These are phyloP conservation scores for Tardiomyces digboiensis DNA, from an alignment of 1,139 yeast species.

Conservation along the genomic window DNA sequence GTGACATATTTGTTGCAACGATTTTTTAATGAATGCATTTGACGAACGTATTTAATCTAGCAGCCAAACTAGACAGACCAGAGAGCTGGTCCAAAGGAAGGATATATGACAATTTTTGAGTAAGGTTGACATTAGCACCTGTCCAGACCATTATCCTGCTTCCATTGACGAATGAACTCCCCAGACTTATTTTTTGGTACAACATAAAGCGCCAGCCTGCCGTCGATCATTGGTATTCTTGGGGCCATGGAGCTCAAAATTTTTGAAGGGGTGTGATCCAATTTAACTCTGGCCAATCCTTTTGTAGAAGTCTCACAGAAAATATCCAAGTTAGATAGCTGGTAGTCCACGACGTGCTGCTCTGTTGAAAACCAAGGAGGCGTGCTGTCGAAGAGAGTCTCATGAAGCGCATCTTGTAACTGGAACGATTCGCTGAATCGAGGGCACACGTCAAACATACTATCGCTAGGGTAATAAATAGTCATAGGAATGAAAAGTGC, in stretches of 20 bases:
- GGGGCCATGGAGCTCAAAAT: constrained; percentile 57
- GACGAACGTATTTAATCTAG: too few relatives aligned
- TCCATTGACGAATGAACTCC: constrained; percentile 63
- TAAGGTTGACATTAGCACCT: too few relatives aligned
- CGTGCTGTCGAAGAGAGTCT: constrained; percentile 42
- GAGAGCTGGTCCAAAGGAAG: too few relatives aligned
- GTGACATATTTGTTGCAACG: background rate
- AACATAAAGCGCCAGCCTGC: constrained; percentile 60
- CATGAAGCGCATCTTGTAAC: constrained; percentile 57
- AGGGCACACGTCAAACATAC: background rate
- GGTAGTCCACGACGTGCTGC: constrained; percentile 50
- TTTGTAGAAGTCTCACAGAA: constrained; percentile 79
- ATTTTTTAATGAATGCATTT: too few relatives aligned
- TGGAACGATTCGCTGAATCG: constrained; percentile 79
- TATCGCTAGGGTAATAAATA: constrained; percentile 54
- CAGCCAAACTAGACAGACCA: too few relatives aligned
- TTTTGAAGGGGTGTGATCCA: constrained; percentile 56
- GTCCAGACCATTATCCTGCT: constrained; percentile 38
- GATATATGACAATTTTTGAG: too few relatives aligned
- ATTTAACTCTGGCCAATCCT: constrained; percentile 81
- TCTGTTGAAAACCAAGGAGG: constrained; percentile 16
- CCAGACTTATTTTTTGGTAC: constrained; percentile 66
- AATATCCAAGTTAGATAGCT: constrained; percentile 51
- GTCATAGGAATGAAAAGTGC: constrained; percentile 74
- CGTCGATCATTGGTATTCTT: constrained; percentile 69